A percentile compares a stretch with the other conserved stretches of the same genome.
These are phyloP conservation scores for Psilocybe cubensis DNA, from an alignment of 768 basidiomycete species.

Conservation along the genomic window DNA sequence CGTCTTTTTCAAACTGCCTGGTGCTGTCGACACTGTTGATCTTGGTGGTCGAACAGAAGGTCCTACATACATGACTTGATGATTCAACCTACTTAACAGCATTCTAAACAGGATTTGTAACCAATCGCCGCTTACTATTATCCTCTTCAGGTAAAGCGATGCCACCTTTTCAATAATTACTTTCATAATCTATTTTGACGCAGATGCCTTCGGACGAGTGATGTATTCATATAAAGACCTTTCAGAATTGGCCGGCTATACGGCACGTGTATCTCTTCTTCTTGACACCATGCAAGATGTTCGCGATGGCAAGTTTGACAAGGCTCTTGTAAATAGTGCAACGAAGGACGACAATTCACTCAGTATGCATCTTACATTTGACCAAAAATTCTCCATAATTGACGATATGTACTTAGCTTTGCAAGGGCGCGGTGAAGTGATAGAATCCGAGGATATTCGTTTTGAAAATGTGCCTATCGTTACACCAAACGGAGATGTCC, in stretches of 20 bases:
- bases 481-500: slow-evolving; percentile 93
- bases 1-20: slow-evolving; percentile 88
- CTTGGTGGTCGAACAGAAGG: slow-evolving; percentile 91
- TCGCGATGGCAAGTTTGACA: slow-evolving; percentile 83
- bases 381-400: background rate
- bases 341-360: slow-evolving; percentile 72
- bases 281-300: slow-evolving; percentile 93
- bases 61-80: slow-evolving; percentile 26
- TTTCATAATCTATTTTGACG: background rate
- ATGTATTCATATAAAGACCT: slow-evolving; percentile 99
- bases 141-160: slow-evolving; percentile 74
- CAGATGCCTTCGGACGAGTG: slow-evolving; percentile 92
- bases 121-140: slow-evolving; percentile 87
- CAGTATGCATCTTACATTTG: slow-evolving; percentile 48
- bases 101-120: slow-evolving; percentile 82
- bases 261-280: slow-evolving; percentile 85
- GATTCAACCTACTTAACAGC: background rate
- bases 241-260: slow-evolving; percentile 94
- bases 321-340: slow-evolving; percentile 80
- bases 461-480: slow-evolving; percentile 96
- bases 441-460: slow-evolving; percentile 86
- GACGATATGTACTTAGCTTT: slow-evolving; percentile 54
- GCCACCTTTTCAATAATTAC: background rate
- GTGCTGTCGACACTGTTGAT: slow-evolving; percentile 57
- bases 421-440: slow-evolving; percentile 73